Evolutionary conservation across 2,329 filamentous ascomycete species (phyloP).

Genomic region (Magnaporthiopsis incrustans): DNA sequence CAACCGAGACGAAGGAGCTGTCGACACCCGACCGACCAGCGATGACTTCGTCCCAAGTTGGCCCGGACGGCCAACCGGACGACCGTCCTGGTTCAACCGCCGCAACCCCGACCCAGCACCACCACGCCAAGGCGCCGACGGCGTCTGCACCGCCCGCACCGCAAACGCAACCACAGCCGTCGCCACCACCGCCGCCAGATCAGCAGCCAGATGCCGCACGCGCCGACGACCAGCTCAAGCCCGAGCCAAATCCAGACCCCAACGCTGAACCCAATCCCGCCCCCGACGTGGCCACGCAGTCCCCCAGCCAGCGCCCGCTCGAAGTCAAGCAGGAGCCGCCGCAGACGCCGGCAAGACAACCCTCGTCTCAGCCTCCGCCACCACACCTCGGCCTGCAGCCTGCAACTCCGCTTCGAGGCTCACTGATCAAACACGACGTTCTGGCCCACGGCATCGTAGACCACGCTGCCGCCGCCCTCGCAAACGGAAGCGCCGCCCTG

Average conservation of each 20-base stretch:
- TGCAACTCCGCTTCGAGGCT: neutral
- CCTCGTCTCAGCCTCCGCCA: neutral
- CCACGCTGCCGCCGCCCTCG: neutral
- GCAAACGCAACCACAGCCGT: neutral
- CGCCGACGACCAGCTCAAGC: neutral
- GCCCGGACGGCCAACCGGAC: slow-evolving; percentile 21
- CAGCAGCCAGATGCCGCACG: neutral
- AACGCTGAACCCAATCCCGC: neutral
- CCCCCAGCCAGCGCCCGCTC: neutral
- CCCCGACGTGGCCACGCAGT: neutral
- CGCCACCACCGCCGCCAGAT: neutral
- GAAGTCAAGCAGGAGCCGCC: neutral
- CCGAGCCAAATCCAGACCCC: neutral
- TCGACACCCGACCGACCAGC: slow-evolving; percentile 35
- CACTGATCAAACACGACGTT: neutral
- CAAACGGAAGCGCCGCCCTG: slow-evolving; percentile 7
- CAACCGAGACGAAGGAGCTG: slow-evolving; percentile 47
- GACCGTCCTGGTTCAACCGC: neutral
- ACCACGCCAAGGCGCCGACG: neutral
- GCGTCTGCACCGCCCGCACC: neutral
- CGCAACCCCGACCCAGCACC: neutral
- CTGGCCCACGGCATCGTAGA: neutral
- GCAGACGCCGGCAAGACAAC: neutral
- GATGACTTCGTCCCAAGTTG: slow-evolving; percentile 53
- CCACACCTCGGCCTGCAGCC: neutral